Evolutionary conservation across 1,139 yeast species (phyloP).

Genomic region (Pichia sp.): DNA sequence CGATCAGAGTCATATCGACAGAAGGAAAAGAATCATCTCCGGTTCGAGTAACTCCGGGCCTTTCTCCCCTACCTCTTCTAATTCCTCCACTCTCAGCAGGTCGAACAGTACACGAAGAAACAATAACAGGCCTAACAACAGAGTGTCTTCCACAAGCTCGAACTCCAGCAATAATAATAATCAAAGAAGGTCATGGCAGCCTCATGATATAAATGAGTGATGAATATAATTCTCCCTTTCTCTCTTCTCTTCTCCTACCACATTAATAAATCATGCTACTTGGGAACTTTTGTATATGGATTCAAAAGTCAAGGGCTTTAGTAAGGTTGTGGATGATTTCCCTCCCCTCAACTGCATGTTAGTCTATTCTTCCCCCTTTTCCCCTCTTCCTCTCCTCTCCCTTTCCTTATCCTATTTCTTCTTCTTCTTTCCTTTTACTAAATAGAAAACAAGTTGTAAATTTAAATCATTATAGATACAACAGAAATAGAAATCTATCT

Average conservation of each 20-base stretch:
- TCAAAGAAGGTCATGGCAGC: slow-evolving; percentile 4
- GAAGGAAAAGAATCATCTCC: slow-evolving; percentile 1
- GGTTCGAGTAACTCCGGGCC: background rate
- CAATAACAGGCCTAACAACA: slow-evolving; percentile 5
- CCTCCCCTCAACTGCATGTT: background rate
- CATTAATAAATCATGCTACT: background rate
- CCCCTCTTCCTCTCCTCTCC: background rate
- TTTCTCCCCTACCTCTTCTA: background rate
- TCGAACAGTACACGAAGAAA: slow-evolving; percentile 9
- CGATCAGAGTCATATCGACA: background rate
- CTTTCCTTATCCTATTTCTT: background rate
- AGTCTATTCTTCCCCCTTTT: background rate
- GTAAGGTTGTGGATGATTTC: background rate
- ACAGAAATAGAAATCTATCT: background rate
- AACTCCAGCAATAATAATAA: slow-evolving; percentile 2
- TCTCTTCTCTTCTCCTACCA: background rate
- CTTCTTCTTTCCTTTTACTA: background rate
- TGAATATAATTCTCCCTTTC: background rate
- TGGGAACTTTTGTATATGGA: background rate
- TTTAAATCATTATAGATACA: background rate
- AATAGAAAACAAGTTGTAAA: background rate
- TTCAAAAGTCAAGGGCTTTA: background rate
- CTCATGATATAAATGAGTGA: background rate
- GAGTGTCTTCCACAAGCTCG: slow-evolving; percentile 3
- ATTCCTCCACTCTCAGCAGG: background rate